phyloP scores from a whole-genome alignment of 2,329 filamentous ascomycete species.

The Trichoderma sp. region DNA sequence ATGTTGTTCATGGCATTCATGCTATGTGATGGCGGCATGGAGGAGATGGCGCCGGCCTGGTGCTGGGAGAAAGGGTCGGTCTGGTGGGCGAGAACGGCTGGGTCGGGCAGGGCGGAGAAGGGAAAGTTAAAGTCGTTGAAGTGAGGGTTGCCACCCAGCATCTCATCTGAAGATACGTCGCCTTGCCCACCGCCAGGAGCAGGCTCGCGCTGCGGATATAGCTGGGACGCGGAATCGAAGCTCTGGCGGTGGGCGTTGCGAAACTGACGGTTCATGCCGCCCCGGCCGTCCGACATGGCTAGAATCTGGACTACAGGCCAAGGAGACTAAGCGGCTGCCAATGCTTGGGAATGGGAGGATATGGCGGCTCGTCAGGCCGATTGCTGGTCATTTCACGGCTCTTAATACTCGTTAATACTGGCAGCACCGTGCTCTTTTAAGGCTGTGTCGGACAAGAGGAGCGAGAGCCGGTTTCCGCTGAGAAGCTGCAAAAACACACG shows the following conservation, averaged over 20 bases:
- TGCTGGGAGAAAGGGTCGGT: conserved; percentile 45
- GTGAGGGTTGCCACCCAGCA: conserved; percentile 51
- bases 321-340: conserved; percentile 1
- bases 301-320: conserved; percentile 9
- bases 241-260: conserved; percentile 39
- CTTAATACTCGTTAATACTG: background rate
- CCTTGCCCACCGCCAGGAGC: conserved; percentile 33
- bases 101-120: conserved; percentile 46
- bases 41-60: conserved; percentile 31
- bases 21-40: conserved; percentile 32
- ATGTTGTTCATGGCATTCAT: conserved; percentile 31
- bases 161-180: conserved; percentile 33
- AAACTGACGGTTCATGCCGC: conserved; percentile 38
- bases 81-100: conserved; percentile 34
- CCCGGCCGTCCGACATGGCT: conserved; percentile 40
- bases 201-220: conserved; percentile 34
- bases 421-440: background rate
- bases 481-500: background rate
- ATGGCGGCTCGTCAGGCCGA: conserved; percentile 6
- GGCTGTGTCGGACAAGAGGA: background rate
- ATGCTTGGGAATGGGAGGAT: conserved; percentile 8
- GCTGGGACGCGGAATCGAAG: conserved; percentile 36
- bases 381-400: conserved; percentile 23
- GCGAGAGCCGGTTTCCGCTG: background rate
- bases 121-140: conserved; percentile 60